Evolutionary conservation across 345 rosid genomes (phyloP).

Genomic region (Pugionium dolabratum): DNA sequence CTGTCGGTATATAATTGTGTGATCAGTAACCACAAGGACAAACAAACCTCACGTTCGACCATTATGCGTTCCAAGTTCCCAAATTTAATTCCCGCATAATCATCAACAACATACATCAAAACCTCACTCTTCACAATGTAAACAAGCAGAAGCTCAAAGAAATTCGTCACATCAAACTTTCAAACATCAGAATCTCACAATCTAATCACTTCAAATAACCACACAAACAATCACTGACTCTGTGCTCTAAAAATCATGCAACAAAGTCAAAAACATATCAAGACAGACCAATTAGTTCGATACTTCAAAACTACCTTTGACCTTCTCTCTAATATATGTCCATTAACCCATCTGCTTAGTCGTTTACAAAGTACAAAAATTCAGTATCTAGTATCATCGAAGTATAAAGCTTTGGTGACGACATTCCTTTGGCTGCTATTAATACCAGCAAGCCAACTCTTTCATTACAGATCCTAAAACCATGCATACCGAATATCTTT

Average conservation of each 20-base stretch:
- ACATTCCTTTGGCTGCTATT: neutral
- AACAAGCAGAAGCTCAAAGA: neutral
- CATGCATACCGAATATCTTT: neutral
- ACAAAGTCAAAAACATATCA: neutral
- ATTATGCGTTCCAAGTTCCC: no score
- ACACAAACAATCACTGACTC: conserved; percentile 8
- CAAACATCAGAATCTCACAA: conserved; percentile 15
- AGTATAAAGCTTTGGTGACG: conserved; percentile 15
- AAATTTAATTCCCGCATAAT: no score
- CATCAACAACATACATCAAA: no score
- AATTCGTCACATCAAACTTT: neutral
- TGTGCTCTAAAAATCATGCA: neutral
- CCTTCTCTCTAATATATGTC: conserved; percentile 7
- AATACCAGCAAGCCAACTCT: conserved; percentile 12
- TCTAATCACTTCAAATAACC: neutral
- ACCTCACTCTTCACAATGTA: no score
- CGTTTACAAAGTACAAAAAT: conserved; percentile 7
- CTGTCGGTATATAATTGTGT: no score
- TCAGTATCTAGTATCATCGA: conserved; percentile 9
- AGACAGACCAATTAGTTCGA: neutral
- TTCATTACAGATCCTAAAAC: conserved; percentile 22
- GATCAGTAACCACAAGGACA: neutral
- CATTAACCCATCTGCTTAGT: neutral
- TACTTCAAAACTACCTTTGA: conserved; percentile 16
- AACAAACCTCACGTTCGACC: no score